Evolutionary conservation across 768 basidiomycete species (phyloP).

Genomic region (Rhodosporidiobolus sp.): DNA sequence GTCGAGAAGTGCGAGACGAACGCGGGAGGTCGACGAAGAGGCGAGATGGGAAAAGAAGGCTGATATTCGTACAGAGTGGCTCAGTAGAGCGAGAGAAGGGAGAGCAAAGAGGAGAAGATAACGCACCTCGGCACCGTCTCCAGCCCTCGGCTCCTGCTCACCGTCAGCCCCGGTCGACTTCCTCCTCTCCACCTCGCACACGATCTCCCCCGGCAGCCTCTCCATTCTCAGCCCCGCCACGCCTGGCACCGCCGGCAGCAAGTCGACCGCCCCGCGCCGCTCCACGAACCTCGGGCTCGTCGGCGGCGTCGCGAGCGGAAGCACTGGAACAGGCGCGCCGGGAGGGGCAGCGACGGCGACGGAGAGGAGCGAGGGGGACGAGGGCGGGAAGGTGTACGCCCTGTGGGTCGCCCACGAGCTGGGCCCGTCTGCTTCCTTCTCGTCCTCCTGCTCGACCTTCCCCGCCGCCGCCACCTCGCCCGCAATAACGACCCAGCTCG

Average conservation of each 20-base stretch:
- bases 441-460: no score
- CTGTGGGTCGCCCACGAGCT: no score
- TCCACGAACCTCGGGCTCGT: neutral
- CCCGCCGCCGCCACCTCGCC: no score
- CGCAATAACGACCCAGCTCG: neutral
- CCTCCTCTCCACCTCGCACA: neutral
- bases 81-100: no score
- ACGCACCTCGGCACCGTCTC: neutral
- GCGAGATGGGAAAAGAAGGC: no score
- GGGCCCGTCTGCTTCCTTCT: no score
- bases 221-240: neutral
- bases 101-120: no score
- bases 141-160: neutral
- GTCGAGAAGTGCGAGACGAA: no score
- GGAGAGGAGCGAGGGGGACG: neutral
- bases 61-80: neutral
- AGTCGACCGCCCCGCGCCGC: neutral
- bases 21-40: no score
- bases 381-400: no score
- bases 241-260: neutral
- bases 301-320: neutral
- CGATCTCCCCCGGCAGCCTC: neutral
- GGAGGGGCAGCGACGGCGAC: neutral
- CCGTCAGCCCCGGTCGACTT: no score
- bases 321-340: neutral